Evolutionary conservation across 2,329 filamentous ascomycete species (phyloP).

Genomic region (Pleurostoma richardsiae): DNA sequence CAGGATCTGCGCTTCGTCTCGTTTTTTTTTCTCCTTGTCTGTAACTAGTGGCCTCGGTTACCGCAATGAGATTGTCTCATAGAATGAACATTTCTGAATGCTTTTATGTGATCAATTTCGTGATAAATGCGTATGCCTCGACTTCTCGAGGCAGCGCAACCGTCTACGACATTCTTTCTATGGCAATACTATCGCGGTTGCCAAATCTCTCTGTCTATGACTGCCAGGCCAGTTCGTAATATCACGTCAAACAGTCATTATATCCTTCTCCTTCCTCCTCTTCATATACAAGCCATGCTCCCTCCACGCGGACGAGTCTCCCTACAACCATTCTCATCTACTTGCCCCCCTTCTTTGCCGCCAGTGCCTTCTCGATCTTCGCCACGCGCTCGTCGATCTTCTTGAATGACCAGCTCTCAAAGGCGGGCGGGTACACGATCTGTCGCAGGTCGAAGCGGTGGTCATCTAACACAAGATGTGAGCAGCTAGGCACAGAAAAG

Average conservation of each 20-base stretch:
- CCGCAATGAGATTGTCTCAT: constrained; percentile 8
- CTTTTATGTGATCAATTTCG: too few relatives aligned
- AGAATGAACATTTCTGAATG: neutral
- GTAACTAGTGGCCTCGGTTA: constrained; percentile 7
- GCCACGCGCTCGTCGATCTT: constrained; percentile 23
- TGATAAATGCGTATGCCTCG: too few relatives aligned
- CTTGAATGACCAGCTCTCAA: constrained; percentile 22
- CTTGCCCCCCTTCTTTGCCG: constrained; percentile 3
- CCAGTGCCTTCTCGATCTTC: constrained; percentile 17
- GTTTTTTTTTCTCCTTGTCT: constrained; percentile 5
- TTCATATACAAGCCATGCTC: neutral
- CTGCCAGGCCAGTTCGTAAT: neutral
- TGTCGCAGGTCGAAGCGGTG: constrained; percentile 34
- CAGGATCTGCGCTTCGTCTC: constrained; percentile 7
- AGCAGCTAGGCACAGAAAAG: neutral
- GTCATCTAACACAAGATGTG: constrained; percentile 25
- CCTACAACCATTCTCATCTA: too few relatives aligned
- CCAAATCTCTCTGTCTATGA: neutral
- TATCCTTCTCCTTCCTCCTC: neutral
- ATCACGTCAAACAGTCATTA: neutral
- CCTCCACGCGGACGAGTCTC: too few relatives aligned
- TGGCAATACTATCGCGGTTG: neutral
- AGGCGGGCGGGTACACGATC: constrained; percentile 30
- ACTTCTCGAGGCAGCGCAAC: too few relatives aligned
- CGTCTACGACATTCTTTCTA: too few relatives aligned